phyloP scores from a whole-genome alignment of 1,284 basidiomycete genomes.

The Melampsora larici-populina region DNA sequence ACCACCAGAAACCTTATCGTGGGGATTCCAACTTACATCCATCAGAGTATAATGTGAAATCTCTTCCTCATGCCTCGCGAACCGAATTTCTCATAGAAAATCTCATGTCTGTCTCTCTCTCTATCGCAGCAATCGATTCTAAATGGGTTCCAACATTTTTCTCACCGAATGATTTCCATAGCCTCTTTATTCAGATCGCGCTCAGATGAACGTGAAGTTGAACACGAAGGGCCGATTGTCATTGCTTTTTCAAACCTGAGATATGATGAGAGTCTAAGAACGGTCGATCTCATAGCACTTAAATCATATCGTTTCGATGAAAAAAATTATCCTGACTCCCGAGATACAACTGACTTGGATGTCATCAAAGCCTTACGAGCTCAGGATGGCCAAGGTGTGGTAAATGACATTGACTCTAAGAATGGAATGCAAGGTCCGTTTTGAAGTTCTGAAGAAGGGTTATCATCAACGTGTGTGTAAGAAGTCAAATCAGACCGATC shows the following conservation, averaged over 20 bases:
- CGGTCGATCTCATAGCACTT: neutral
- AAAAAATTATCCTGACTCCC: neutral
- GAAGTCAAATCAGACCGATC: too few species aligned
- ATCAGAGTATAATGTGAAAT: neutral
- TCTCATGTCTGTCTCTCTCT: neutral
- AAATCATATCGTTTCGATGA: neutral
- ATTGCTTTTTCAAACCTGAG: neutral
- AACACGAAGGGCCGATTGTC: neutral
- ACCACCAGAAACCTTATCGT: too few species aligned
- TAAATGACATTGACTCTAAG: too few species aligned
- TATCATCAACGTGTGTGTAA: too few species aligned
- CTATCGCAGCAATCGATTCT: too few species aligned
- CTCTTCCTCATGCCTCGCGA: neutral
- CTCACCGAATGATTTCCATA: neutral
- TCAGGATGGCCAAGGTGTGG: neutral
- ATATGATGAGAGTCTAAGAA: neutral
- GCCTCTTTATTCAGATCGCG: neutral
- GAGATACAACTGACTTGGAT: neutral
- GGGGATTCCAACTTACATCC: neutral
- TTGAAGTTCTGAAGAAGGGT: too few species aligned
- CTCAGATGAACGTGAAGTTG: neutral
- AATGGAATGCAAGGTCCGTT: too few species aligned
- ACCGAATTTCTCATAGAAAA: neutral
- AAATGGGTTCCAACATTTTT: too few species aligned
- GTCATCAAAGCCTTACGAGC: neutral